These are phyloP conservation scores for Miamiensis avidus DNA, from an alignment of 169 alveolate genomes.

Conservation along the genomic window DNA sequence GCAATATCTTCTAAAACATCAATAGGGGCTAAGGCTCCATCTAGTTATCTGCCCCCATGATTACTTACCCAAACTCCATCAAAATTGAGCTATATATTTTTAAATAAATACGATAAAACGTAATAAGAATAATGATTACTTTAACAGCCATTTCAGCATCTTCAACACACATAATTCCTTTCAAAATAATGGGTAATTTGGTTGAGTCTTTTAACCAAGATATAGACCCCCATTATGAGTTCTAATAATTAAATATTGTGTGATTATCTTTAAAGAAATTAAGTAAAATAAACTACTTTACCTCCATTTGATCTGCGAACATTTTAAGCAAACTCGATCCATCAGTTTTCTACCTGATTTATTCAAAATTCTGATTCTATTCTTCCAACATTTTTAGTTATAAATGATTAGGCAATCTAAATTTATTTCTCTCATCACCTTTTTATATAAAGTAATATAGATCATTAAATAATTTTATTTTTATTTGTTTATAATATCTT, in stretches of 20 bases:
- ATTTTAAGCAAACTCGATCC: conserved; percentile 29
- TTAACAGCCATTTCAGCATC: conserved; percentile 43
- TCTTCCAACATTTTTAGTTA: conserved; percentile 32
- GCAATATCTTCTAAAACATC: conserved; percentile 40
- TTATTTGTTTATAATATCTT: conserved; percentile 6
- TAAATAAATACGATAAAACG: not conserved
- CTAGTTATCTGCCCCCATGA: conserved; percentile 65
- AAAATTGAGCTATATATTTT: not conserved
- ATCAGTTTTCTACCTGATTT: not conserved
- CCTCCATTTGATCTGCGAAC: conserved; percentile 22
- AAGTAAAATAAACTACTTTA: no score
- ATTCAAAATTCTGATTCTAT: not conserved
- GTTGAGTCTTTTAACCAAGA: conserved; percentile 37
- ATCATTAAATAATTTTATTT: not conserved
- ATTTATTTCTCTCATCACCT: conserved; percentile 49
- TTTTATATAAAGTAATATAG: not conserved
- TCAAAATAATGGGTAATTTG: conserved; percentile 44
- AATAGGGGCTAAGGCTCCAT: conserved; percentile 41
- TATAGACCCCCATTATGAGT: conserved; percentile 33
- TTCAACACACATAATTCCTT: conserved; percentile 37
- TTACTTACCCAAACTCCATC: conserved; percentile 50
- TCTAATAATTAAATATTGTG: not conserved
- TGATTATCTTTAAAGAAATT: not conserved
- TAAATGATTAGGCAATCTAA: conserved; percentile 36
- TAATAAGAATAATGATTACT: not conserved